A percentile compares a stretch with the other conserved stretches of the same genome.
Conservation (phyloP, 148 eudicot species). For the Rhododendron kiyosumense region DNA sequence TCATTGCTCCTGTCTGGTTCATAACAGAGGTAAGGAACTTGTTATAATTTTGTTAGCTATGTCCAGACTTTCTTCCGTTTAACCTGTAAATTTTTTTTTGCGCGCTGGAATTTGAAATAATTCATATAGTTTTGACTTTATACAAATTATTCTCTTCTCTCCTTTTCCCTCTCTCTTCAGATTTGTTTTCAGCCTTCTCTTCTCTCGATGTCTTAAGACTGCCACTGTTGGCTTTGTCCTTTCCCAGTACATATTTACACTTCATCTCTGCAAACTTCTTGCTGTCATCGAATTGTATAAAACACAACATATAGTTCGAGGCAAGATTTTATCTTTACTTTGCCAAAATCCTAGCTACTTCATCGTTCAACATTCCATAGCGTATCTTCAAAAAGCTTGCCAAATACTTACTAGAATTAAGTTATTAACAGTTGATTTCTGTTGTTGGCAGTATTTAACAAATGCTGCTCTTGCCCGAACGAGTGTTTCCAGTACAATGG, state of each 20-base stretch:
- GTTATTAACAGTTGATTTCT: not conserved
- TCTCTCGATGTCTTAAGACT: not conserved
- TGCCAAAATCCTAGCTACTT: not conserved
- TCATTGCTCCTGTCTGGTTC: slow-evolving; percentile 87
- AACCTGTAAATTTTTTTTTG: not conserved
- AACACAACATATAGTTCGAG: not conserved
- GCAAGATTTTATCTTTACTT: not conserved
- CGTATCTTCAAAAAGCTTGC: not conserved
- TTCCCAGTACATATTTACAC: not conserved
- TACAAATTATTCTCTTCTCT: not conserved
- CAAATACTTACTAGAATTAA: not conserved
- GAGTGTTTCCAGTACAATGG: slow-evolving; percentile 93
- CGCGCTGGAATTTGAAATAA: not conserved
- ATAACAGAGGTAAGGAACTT: slow-evolving; percentile 53
- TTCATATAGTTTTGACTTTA: not conserved
- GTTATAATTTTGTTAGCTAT: not conserved
- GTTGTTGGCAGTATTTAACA: slow-evolving; percentile 63
- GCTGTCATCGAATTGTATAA: not conserved
- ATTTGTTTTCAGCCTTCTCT: not conserved
- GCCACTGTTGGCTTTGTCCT: not conserved
- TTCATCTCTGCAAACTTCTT: not conserved
- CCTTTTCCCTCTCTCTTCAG: not conserved
- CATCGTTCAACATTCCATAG: too few relatives aligned
- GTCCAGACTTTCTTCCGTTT: not conserved
- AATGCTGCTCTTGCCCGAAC: slow-evolving; percentile 94